Conservation (phyloP, 2,329 filamentous ascomycete species). For the Dendryphion nanum region DNA sequence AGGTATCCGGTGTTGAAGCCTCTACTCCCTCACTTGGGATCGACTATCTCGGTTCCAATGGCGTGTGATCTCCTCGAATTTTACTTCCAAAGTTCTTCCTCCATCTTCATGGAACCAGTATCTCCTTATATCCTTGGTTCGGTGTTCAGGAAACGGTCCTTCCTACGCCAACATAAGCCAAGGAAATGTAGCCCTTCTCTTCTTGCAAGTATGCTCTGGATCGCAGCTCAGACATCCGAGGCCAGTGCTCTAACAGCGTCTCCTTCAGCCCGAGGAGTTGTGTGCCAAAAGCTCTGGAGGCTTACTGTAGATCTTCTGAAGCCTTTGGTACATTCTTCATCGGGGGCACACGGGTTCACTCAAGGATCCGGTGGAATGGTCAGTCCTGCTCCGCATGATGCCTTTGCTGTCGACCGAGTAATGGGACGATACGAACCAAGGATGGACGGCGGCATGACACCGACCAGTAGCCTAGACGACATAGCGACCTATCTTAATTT, state of each 20-base stretch:
- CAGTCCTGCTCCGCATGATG: constrained; percentile 74
- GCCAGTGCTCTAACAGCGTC: constrained; percentile 78
- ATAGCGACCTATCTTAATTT: constrained; percentile 88
- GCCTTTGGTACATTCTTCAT: constrained; percentile 77
- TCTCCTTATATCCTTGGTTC: constrained; percentile 88
- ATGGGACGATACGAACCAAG: constrained; percentile 47
- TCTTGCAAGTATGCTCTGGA: constrained; percentile 92
- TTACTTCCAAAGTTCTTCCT: constrained; percentile 87
- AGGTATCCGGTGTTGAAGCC: constrained; percentile 85
- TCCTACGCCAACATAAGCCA: constrained; percentile 79
- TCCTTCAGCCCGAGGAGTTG: constrained; percentile 75
- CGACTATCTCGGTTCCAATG: constrained; percentile 74
- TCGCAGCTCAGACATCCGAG: constrained; percentile 87
- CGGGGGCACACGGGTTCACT: constrained; percentile 52
- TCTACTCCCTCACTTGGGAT: constrained; percentile 74
- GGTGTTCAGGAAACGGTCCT: constrained; percentile 83
- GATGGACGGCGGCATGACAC: constrained; percentile 46
- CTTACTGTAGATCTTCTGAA: constrained; percentile 80
- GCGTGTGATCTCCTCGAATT: constrained; percentile 88
- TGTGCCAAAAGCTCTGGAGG: constrained; percentile 85
- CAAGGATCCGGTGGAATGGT: constrained; percentile 57
- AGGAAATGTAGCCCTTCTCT: constrained; percentile 80
- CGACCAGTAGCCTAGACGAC: constrained; percentile 74
- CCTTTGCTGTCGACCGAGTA: constrained; percentile 71
- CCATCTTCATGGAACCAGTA: constrained; percentile 81